A percentile compares a stretch with the other conserved stretches of the same genome.
Evolutionary conservation across 306 rosid genomes (phyloP).

Genomic region (Mimosa pudica): DNA sequence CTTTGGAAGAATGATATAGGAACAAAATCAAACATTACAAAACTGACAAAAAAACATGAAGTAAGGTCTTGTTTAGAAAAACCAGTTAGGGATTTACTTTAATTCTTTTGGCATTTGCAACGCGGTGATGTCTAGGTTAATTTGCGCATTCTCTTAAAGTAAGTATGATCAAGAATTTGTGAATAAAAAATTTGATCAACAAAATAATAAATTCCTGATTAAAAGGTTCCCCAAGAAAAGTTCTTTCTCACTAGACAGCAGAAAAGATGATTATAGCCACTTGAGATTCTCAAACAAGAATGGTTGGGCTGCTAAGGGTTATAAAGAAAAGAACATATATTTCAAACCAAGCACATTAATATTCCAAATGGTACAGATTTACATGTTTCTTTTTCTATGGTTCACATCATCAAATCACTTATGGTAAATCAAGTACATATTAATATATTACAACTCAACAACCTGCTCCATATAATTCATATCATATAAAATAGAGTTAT

Average conservation of each 20-base stretch:
- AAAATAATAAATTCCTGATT: neutral
- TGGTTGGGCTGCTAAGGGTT: slow-evolving; percentile 1
- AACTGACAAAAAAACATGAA: too few species aligned
- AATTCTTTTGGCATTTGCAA: neutral
- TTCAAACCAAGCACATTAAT: too few species aligned
- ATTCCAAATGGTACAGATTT: neutral
- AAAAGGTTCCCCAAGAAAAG: neutral
- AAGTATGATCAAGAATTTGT: neutral
- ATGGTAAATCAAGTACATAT: neutral
- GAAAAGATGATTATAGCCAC: neutral
- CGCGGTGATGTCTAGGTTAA: neutral
- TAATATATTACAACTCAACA: neutral
- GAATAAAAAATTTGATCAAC: neutral
- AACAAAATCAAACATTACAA: neutral
- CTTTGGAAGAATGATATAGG: neutral
- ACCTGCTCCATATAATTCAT: neutral
- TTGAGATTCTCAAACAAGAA: neutral
- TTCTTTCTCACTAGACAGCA: neutral
- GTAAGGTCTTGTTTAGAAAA: neutral
- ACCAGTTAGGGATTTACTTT: neutral
- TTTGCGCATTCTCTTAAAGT: neutral
- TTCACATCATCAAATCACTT: neutral
- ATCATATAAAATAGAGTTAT: neutral
- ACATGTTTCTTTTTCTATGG: neutral
- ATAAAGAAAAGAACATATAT: slow-evolving; percentile 1